Base-by-base conservation (phyloP, 2,329 filamentous ascomycete genomes). In the Venturia pyrina region DNA sequence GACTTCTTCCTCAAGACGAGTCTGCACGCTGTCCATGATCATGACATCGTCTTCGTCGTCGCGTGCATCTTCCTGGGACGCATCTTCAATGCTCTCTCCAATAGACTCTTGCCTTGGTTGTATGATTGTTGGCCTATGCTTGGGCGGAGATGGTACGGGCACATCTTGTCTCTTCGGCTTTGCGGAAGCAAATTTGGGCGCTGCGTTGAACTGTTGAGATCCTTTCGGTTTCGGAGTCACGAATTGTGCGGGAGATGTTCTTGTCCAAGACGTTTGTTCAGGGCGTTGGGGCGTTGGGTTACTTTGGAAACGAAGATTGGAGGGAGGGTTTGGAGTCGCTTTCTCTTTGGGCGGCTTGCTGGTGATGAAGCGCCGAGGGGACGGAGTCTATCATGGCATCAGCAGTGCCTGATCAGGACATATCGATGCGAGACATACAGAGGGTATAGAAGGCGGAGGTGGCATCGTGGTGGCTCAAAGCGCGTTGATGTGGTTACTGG, bases 331-430 rank as follows among this genome's bases (percentile, higher is more conserved):
- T n/a, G n/a, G 60, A 3, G 60, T 46, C 60, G 60, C n/a, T 28
- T 46, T 62, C 37, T 62, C 60, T 7, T 62, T n/a, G 24, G 43
- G 43, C 5, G 60, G 43, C n/a, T 62, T 62, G 60, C 40, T 62
- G 60, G 37, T 62, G n/a, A 62, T 43, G 60, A 62, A 62, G 8
- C 60, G 60, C 34, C 60, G 60, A 32, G 60, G 60, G n/a, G 60
- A 62, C 15, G 60, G 60, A 46, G 60, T 62, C 60, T 62, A 44
- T 43, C 43, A 62, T 46, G n/a, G 43, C 60, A 62, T 62, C 40
- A 62, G 60, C 21, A 62, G 34, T 21, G 32, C 17, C 5, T 37
- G n/a, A 37, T 2, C 4, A 43, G 15, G 11, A 17, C 11, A 43
- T 17, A 10, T 28, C 17, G 32, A n/a, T 59, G 53, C 53, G 19